Evolutionary conservation across 306 rosid genomes (phyloP).

Genomic region (Amphicarpaea edgeworthii): DNA sequence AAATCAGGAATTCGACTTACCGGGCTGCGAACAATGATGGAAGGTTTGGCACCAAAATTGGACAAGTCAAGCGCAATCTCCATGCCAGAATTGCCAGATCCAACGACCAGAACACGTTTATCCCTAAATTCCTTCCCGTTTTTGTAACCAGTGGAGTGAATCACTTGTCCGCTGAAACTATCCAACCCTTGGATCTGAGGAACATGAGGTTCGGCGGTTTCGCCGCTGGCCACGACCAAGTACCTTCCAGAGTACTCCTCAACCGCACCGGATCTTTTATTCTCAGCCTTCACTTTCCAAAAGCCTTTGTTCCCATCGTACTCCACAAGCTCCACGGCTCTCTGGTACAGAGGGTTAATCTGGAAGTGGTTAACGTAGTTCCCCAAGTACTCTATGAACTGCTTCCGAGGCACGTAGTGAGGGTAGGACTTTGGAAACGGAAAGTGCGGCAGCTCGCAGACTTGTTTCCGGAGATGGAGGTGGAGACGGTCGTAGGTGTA

Average conservation of each 20-base stretch:
- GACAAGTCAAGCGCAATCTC: slow-evolving; percentile 72
- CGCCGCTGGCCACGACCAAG: slow-evolving; percentile 77
- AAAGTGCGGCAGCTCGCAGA: slow-evolving; percentile 59
- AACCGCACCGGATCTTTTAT: background rate
- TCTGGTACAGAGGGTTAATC: slow-evolving; percentile 54
- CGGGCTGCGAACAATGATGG: slow-evolving; percentile 70
- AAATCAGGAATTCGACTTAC: too few species aligned
- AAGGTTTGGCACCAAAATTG: slow-evolving; percentile 64
- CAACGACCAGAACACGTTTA: slow-evolving; percentile 71
- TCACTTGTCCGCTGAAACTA: slow-evolving; percentile 53
- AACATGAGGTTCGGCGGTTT: slow-evolving; percentile 57
- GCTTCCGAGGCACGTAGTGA: slow-evolving; percentile 54
- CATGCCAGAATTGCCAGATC: slow-evolving; percentile 85
- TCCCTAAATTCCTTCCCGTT: slow-evolving; percentile 53
- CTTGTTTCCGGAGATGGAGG: slow-evolving; percentile 61
- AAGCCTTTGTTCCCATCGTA: background rate
- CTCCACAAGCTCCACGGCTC: slow-evolving; percentile 53
- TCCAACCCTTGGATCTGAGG: slow-evolving; percentile 63
- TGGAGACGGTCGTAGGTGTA: slow-evolving; percentile 70
- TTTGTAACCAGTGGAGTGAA: slow-evolving; percentile 66
- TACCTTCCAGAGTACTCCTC: slow-evolving; percentile 57
- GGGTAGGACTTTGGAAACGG: slow-evolving; percentile 60
- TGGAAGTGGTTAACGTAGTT: slow-evolving; percentile 58
- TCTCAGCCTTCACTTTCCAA: slow-evolving; percentile 60
- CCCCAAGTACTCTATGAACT: slow-evolving; percentile 57